Evolutionary conservation across 345 rosid genomes (phyloP).

Genomic region (Aquilaria yunnanensis): DNA sequence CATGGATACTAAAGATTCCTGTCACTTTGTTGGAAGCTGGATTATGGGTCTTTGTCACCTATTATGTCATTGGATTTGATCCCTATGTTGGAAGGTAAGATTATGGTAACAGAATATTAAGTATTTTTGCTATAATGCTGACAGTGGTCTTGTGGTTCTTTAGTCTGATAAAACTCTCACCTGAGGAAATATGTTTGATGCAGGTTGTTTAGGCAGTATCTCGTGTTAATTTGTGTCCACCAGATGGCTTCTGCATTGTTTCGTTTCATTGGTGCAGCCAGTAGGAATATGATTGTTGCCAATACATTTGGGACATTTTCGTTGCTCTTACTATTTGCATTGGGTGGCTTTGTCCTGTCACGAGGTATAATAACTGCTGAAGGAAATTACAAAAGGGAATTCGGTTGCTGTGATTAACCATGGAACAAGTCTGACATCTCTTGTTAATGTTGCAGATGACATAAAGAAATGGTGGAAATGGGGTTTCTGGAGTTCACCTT

Average conservation of each 20-base stretch:
- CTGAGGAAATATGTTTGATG: neutral
- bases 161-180: neutral
- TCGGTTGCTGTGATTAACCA: neutral
- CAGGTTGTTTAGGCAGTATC: slow-evolving; percentile 67
- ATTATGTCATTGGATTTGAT: slow-evolving; percentile 67
- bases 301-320: slow-evolving; percentile 57
- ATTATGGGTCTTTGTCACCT: slow-evolving; percentile 47
- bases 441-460: slow-evolving; percentile 35
- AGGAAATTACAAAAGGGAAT: slow-evolving; percentile 3
- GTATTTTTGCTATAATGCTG: neutral
- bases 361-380: slow-evolving; percentile 24
- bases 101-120: neutral
- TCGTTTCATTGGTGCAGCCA: slow-evolving; percentile 43
- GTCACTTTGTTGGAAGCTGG: slow-evolving; percentile 58
- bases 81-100: slow-evolving; percentile 57
- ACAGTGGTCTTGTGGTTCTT: neutral
- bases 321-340: slow-evolving; percentile 39
- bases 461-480: slow-evolving; percentile 88
- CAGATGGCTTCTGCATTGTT: slow-evolving; percentile 67
- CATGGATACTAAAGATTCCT: slow-evolving; percentile 80
- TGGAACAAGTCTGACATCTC: neutral
- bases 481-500: slow-evolving; percentile 81
- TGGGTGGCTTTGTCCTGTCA: slow-evolving; percentile 62
- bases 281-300: slow-evolving; percentile 61
- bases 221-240: slow-evolving; percentile 39